phyloP scores from a whole-genome alignment of 1,284 basidiomycete species.

The Earliella scabrosa region DNA sequence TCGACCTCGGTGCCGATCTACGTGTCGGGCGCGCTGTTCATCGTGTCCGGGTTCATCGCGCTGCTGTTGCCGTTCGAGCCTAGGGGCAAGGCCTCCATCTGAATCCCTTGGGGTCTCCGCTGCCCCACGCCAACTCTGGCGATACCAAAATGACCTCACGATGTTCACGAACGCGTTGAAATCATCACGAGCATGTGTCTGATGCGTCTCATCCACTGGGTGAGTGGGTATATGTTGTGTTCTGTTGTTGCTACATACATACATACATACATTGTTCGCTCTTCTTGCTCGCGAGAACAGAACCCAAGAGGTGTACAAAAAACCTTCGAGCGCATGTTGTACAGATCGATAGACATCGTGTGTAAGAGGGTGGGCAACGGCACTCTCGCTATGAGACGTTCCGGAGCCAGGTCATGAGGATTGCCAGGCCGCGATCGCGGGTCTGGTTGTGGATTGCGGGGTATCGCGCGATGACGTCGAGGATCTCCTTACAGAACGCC shows the following conservation, averaged over 20 bases:
- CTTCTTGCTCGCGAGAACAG: no score
- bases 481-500: constrained; percentile 15
- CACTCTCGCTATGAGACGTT: not conserved
- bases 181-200: no score
- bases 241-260: not conserved
- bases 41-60: constrained; percentile 62
- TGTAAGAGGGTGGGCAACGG: not conserved
- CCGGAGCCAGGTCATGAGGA: constrained; percentile 14
- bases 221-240: no score
- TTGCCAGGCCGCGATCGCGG: constrained; percentile 13
- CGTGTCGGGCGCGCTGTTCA: constrained; percentile 67
- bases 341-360: no score
- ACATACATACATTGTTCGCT: no score
- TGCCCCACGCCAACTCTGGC: no score
- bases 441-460: constrained; percentile 10
- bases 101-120: not conserved
- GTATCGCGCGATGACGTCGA: constrained; percentile 11
- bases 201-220: no score
- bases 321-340: no score
- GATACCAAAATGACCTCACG: not conserved
- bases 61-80: constrained; percentile 74
- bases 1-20: constrained; percentile 72
- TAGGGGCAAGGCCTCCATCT: constrained; percentile 67
- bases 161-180: no score
- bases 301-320: no score